A percentile compares a stretch with the other conserved stretches of the same genome.
phyloP scores from a whole-genome alignment of 176 grass and related monocot genomes.

The Guadua angustifolia region DNA sequence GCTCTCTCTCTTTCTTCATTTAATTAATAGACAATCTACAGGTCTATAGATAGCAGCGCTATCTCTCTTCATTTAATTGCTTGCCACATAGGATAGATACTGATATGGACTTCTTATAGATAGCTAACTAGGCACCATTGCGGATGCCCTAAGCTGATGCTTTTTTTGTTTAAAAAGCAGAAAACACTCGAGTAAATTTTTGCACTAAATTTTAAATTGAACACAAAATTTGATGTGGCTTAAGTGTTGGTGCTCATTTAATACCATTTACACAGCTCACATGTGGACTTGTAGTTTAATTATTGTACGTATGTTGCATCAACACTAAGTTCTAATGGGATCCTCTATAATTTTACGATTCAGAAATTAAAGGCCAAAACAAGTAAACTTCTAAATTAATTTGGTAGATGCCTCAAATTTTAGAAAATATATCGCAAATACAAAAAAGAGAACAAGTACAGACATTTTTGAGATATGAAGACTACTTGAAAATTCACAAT shows the following conservation, averaged over 20 bases:
- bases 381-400: background rate
- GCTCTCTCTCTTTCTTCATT: no score
- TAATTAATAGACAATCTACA: no score
- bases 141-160: no score
- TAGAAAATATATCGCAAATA: background rate
- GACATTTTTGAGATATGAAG: background rate
- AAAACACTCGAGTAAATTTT: background rate
- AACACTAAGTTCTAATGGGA: background rate
- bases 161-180: background rate
- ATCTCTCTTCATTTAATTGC: no score
- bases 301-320: background rate
- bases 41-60: no score
- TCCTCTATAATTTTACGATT: background rate
- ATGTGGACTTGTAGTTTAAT: background rate
- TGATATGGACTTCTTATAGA: no score
- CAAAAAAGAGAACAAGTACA: background rate
- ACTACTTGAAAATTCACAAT: background rate
- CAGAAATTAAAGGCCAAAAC: background rate
- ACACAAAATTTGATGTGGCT: background rate
- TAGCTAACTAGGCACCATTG: no score
- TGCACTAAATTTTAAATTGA: background rate
- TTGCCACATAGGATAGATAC: no score
- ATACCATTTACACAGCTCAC: no score
- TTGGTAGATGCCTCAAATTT: background rate
- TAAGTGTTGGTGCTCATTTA: background rate